A percentile compares a stretch with the other conserved stretches of the same genome.
These are phyloP conservation scores for Aspergillus egyptiacus DNA, from an alignment of 495 filamentous ascomycete genomes.

Conservation along the genomic window DNA sequence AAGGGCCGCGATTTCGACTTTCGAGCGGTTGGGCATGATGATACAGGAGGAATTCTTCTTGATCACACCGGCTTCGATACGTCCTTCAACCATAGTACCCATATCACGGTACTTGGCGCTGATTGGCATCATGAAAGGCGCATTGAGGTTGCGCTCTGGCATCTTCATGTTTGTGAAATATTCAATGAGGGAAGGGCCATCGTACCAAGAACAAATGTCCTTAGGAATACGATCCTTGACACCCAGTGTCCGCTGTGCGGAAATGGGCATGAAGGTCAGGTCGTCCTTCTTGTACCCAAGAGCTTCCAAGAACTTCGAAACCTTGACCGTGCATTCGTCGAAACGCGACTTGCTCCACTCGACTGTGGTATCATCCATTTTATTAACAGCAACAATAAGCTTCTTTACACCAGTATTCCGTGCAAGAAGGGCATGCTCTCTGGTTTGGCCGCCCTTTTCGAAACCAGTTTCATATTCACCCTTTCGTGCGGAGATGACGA, in stretches of 20 bases:
- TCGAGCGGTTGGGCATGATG: conserved; percentile 92
- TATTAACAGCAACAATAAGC: conserved; percentile 90
- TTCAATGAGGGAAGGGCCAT: conserved; percentile 90
- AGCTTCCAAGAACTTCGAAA: conserved; percentile 77
- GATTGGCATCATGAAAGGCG: conserved; percentile 99
- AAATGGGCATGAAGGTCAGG: conserved; percentile 92
- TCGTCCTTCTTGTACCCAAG: conserved; percentile 94
- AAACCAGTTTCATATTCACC: conserved; percentile 99
- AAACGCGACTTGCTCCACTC: conserved; percentile 91
- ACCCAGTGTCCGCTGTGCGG: conserved; percentile 74
- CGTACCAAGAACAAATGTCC: conserved; percentile 73
- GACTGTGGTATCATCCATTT: conserved; percentile 96
- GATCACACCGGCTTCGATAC: conserved; percentile 88
- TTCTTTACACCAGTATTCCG: conserved; percentile 98
- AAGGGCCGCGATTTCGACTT: conserved; percentile 69
- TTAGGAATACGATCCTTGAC: conserved; percentile 84
- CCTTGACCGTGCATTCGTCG: conserved; percentile 85
- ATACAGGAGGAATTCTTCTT: conserved; percentile 76
- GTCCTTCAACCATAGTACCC: conserved; percentile 96
- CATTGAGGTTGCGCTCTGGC: conserved; percentile 91
- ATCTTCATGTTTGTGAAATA: conserved; percentile 87
- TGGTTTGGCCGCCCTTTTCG: conserved; percentile 94
- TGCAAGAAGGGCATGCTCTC: conserved; percentile 93
- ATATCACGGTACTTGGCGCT: conserved; percentile 93
- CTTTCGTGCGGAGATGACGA: conserved; percentile 95